Conservation (phyloP, 2,329 filamentous ascomycete genomes). For the Neofusicoccum kwambonambiense region DNA sequence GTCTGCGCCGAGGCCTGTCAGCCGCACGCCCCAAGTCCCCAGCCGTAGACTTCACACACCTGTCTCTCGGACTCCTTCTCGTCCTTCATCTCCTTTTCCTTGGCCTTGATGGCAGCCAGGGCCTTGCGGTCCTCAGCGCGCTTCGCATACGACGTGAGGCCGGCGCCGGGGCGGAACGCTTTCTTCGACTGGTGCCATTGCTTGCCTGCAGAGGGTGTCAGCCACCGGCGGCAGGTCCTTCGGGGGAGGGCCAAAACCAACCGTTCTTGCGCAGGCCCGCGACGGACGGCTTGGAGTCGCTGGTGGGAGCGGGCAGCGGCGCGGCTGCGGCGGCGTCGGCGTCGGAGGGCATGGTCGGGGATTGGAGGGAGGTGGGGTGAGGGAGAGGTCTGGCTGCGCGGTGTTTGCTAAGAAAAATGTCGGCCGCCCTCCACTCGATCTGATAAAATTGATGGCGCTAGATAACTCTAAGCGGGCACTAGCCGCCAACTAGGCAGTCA, state of each 20-base stretch:
- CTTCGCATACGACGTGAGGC: constrained; percentile 76
- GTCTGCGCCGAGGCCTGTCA: constrained; percentile 50
- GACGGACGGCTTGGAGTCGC: constrained; percentile 37
- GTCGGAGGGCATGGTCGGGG: constrained; percentile 9
- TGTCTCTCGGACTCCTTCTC: constrained; percentile 89
- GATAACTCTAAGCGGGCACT: constrained; percentile 17
- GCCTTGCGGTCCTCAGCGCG: constrained; percentile 69
- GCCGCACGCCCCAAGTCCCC: background rate
- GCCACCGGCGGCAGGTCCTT: background rate
- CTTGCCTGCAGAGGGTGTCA: constrained; percentile 64
- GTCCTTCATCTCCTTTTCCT: constrained; percentile 92
- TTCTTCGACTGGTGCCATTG: constrained; percentile 86
- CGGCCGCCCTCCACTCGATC: constrained; percentile 4
- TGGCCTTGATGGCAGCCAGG: constrained; percentile 77
- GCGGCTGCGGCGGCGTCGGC: constrained; percentile 22
- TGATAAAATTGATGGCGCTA: constrained; percentile 18
- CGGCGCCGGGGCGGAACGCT: constrained; percentile 78
- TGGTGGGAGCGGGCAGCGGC: constrained; percentile 29
- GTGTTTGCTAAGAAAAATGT: constrained; percentile 18
- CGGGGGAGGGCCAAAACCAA: constrained; percentile 39
- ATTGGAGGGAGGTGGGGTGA: constrained; percentile 12
- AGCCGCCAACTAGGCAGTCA: background rate
- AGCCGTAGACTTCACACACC: constrained; percentile 51
- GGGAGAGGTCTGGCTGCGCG: background rate
- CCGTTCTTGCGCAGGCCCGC: constrained; percentile 79